A percentile compares a stretch with the other conserved stretches of the same genome.
Conservation (phyloP, 2,329 filamentous ascomycete species). For the Monilinia vaccinii-corymbosi region DNA sequence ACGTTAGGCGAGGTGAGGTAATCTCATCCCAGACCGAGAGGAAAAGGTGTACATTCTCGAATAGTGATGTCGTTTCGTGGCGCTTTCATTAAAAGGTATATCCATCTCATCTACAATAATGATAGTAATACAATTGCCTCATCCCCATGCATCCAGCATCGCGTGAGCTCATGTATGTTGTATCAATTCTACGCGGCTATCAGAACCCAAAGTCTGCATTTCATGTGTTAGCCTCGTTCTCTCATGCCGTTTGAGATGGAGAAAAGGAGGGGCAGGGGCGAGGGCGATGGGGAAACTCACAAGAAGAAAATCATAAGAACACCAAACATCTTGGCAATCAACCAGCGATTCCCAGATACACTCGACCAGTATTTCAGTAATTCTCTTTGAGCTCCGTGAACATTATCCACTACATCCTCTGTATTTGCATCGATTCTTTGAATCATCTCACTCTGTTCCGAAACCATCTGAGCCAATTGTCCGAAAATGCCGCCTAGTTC, state of each 20-base stretch:
- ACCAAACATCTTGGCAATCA: constrained; percentile 81
- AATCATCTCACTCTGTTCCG: constrained; percentile 95
- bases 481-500: constrained; percentile 91
- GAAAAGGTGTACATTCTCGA: background rate
- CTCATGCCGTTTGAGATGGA: no score
- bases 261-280: background rate
- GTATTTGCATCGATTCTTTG: constrained; percentile 96
- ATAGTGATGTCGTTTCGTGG: background rate
- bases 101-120: background rate
- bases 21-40: no score
- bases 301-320: constrained; percentile 92
- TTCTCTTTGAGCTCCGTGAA: constrained; percentile 92
- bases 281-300: no score
- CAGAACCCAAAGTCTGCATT: constrained; percentile 26
- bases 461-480: constrained; percentile 92
- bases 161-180: background rate
- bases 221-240: background rate
- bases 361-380: constrained; percentile 94
- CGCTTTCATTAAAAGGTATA: constrained; percentile 2
- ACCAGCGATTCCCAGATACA: constrained; percentile 90
- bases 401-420: constrained; percentile 95
- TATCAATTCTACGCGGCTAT: constrained; percentile 12
- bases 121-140: background rate
- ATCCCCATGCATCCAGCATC: background rate
- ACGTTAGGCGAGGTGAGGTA: no score